Conservation (phyloP, 2,329 filamentous ascomycete species). For the Cladorrhinum sp. region DNA sequence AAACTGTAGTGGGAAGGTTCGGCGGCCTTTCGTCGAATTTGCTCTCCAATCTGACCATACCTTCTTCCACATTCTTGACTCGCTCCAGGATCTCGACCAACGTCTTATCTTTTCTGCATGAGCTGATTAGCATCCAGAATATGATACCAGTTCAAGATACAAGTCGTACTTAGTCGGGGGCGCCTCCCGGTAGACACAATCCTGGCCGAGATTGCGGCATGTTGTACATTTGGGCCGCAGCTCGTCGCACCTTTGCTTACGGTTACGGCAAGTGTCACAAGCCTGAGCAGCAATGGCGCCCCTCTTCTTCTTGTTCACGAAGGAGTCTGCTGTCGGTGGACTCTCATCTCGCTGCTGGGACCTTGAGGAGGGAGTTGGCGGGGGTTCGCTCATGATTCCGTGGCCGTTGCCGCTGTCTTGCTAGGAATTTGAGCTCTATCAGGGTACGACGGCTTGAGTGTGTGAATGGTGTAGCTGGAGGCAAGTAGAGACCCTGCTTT, state of each 20-base stretch:
- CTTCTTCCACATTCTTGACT: constrained; percentile 39
- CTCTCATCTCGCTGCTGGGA: constrained; percentile 1
- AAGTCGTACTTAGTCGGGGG: constrained; percentile 59
- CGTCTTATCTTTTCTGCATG: constrained; percentile 58
- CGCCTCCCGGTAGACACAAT: constrained; percentile 59
- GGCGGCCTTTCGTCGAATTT: constrained; percentile 37
- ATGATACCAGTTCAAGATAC: not conserved
- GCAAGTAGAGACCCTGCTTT: not conserved
- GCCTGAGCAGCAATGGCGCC: constrained; percentile 53
- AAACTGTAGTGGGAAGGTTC: not conserved
- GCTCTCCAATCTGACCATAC: constrained; percentile 40
- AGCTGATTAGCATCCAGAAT: constrained; percentile 24
- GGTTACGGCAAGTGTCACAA: constrained; percentile 57
- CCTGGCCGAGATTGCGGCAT: constrained; percentile 55
- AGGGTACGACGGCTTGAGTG: not conserved
- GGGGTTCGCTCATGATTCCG: constrained; percentile 8
- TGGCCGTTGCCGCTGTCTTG: not conserved
- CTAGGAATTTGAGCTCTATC: not conserved
- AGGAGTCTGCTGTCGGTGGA: constrained; percentile 3
- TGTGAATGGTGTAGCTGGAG: not conserved
- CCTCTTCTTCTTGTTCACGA: constrained; percentile 40
- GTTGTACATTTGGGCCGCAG: constrained; percentile 58
- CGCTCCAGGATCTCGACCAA: constrained; percentile 59
- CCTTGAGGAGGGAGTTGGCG: constrained; percentile 14
- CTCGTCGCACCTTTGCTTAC: constrained; percentile 66